These are phyloP conservation scores for Lupinus albus DNA, from an alignment of 306 rosid species.

Conservation along the genomic window DNA sequence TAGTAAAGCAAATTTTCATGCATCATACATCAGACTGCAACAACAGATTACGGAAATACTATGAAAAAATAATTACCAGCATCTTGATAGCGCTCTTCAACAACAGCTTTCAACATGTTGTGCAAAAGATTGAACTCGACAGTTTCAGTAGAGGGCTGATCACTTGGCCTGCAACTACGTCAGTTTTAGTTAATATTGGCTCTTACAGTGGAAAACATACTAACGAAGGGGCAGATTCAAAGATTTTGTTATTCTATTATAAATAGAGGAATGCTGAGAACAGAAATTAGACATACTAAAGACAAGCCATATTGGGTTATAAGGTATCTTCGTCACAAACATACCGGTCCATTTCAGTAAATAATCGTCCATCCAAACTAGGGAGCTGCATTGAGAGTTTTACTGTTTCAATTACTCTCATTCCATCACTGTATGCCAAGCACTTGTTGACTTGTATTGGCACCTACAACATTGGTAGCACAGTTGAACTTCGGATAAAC, in stretches of 20 bases:
- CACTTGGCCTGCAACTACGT: constrained; percentile 74
- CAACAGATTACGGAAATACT: constrained; percentile 19
- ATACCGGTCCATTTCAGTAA: constrained; percentile 86
- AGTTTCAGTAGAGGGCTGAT: constrained; percentile 83
- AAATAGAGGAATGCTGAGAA: background rate
- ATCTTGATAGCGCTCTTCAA: constrained; percentile 92
- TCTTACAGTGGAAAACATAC: constrained; percentile 7
- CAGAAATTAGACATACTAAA: constrained; percentile 15
- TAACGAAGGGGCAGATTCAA: constrained; percentile 19
- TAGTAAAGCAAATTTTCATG: constrained; percentile 1
- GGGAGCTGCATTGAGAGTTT: constrained; percentile 62
- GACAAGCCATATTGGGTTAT: background rate
- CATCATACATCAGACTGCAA: background rate
- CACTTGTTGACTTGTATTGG: constrained; percentile 94
- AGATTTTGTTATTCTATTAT: background rate
- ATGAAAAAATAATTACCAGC: constrained; percentile 65
- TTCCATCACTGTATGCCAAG: constrained; percentile 91
- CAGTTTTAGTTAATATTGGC: constrained; percentile 25
- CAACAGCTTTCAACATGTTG: constrained; percentile 91
- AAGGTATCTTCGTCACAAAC: constrained; percentile 7
- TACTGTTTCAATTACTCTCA: constrained; percentile 87
- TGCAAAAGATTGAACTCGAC: constrained; percentile 82
- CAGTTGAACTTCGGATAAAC: background rate
- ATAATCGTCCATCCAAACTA: constrained; percentile 76
- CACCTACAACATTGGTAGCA: constrained; percentile 55